These are phyloP conservation scores for Massospora cicadina DNA, from an alignment of 371 early-diverging fungal species.

Conservation along the genomic window DNA sequence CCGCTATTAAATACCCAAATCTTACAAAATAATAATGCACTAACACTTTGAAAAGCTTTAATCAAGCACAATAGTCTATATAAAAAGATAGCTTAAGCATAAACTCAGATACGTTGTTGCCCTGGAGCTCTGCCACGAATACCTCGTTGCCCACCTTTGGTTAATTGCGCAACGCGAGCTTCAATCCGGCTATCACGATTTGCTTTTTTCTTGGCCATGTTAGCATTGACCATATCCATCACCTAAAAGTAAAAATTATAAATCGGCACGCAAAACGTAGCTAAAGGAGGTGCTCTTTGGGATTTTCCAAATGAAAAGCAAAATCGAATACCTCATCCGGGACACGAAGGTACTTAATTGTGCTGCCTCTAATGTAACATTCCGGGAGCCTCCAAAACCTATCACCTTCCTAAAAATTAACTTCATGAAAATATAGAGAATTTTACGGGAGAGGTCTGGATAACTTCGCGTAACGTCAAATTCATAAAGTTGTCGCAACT, in stretches of 20 bases:
- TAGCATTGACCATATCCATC: slow-evolving; percentile 77
- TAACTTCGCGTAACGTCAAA: slow-evolving; percentile 83
- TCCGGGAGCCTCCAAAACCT: slow-evolving; percentile 83
- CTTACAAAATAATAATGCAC: too few species aligned
- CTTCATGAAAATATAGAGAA: background rate
- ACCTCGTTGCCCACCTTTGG: background rate
- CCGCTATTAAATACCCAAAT: too few species aligned
- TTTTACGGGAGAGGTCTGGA: slow-evolving; percentile 70
- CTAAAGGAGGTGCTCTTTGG: background rate
- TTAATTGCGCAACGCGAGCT: background rate
- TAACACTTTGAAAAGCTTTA: too few species aligned
- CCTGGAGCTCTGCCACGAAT: background rate
- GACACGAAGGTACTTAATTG: slow-evolving; percentile 86
- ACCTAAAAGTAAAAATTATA: slow-evolving; percentile 23
- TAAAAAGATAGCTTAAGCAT: too few species aligned
- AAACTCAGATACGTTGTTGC: background rate
- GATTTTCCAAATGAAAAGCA: slow-evolving; percentile 14
- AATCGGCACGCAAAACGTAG: background rate
- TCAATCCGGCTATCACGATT: background rate
- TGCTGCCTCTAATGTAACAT: slow-evolving; percentile 81
- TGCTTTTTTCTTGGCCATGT: slow-evolving; percentile 22
- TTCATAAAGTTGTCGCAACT: slow-evolving; percentile 98
- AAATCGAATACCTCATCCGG: slow-evolving; percentile 48
- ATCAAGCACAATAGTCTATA: too few species aligned
- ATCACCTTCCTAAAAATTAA: slow-evolving; percentile 56